These are phyloP conservation scores for Diaporthe humulicola DNA, from an alignment of 2,329 filamentous ascomycete genomes.

Conservation along the genomic window DNA sequence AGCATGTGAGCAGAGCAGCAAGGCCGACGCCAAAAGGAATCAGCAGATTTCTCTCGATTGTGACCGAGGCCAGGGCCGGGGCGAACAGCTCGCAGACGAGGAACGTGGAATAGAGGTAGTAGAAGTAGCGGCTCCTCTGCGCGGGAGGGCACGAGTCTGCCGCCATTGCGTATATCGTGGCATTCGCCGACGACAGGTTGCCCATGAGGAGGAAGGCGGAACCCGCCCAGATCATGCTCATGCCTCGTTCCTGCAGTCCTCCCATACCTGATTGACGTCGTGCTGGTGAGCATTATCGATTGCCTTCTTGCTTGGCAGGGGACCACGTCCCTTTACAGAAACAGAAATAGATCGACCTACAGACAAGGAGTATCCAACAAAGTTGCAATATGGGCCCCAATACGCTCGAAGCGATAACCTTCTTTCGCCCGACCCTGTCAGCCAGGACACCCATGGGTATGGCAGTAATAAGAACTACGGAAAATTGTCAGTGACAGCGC, in stretches of 20 bases:
- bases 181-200: conserved; percentile 39
- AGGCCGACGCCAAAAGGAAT: conserved; percentile 38
- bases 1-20: conserved; percentile 27
- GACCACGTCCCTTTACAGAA: neutral
- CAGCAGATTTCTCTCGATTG: conserved; percentile 35
- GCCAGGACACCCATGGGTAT: conserved; percentile 40
- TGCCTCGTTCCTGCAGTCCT: conserved; percentile 28
- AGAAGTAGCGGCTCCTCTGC: conserved; percentile 39
- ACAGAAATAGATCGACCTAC: conserved; percentile 21
- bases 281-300: neutral
- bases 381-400: conserved; percentile 36
- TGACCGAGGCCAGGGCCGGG: conserved; percentile 35
- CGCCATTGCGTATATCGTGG: conserved; percentile 40
- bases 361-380: conserved; percentile 34
- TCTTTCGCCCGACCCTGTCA: conserved; percentile 39
- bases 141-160: conserved; percentile 38
- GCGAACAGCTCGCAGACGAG: conserved; percentile 39
- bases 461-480: conserved; percentile 37
- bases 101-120: conserved; percentile 40
- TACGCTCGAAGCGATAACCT: conserved; percentile 36
- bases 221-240: conserved; percentile 36
- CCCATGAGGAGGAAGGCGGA: conserved; percentile 39
- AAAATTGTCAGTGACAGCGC: neutral
- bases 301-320: neutral
- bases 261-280: conserved; percentile 28